phyloP scores from a whole-genome alignment of 495 filamentous ascomycete genomes.

The Amorphotheca resinae region DNA sequence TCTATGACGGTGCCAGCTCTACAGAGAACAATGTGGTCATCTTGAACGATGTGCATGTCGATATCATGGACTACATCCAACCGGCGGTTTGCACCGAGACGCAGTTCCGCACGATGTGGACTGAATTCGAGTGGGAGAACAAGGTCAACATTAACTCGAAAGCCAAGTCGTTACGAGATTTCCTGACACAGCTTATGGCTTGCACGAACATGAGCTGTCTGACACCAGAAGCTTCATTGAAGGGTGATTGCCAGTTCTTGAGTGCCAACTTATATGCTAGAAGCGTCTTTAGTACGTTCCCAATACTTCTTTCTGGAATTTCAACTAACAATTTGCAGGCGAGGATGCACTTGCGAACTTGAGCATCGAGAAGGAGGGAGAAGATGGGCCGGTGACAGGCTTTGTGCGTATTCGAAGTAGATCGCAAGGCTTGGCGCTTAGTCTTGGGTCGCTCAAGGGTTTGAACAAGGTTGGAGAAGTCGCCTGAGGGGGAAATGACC shows the following conservation, averaged over 20 bases:
- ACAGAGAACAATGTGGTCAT: constrained; percentile 97
- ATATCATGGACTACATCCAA: constrained; percentile 99
- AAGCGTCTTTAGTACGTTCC: constrained; percentile 89
- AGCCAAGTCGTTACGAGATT: constrained; percentile 82
- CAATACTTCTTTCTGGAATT: not conserved
- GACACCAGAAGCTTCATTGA: constrained; percentile 89
- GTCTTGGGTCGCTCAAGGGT: constrained; percentile 89
- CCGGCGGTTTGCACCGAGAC: constrained; percentile 94
- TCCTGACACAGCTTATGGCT: constrained; percentile 90
- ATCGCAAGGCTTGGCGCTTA: constrained; percentile 89
- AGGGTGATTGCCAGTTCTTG: constrained; percentile 96
- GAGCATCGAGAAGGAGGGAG: constrained; percentile 95
- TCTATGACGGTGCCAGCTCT: constrained; percentile 91
- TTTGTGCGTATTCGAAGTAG: constrained; percentile 98
- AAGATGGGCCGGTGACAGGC: constrained; percentile 92
- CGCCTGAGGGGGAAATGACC: constrained; percentile 9
- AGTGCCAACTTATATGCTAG: constrained; percentile 95
- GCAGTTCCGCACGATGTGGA: constrained; percentile 99
- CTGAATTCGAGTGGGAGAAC: constrained; percentile 99
- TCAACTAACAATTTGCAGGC: constrained; percentile 41
- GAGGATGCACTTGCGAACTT: constrained; percentile 98
- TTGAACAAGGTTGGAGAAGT: constrained; percentile 62
- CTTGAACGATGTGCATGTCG: constrained; percentile 95
- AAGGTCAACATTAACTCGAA: constrained; percentile 99
- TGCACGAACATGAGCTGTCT: constrained; percentile 98